Evolutionary conservation across 2,329 filamentous ascomycete genomes (phyloP).

Genomic region (Colletotrichum sp.): DNA sequence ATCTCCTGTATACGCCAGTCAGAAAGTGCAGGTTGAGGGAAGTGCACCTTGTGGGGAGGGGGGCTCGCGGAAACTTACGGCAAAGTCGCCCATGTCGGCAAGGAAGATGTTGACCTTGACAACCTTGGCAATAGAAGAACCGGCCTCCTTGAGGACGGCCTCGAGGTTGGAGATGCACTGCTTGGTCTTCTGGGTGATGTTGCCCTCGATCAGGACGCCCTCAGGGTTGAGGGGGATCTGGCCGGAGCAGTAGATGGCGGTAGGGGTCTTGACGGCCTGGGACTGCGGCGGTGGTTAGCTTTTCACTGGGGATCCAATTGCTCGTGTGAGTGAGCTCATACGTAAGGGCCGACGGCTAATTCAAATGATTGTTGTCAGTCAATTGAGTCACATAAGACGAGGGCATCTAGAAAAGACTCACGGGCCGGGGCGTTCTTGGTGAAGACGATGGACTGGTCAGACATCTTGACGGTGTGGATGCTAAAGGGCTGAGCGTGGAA

Average conservation of each 20-base stretch:
- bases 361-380: not conserved
- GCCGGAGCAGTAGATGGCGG: conserved; percentile 71
- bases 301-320: not conserved
- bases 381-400: not conserved
- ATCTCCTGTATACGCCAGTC: conserved; percentile 58
- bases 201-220: conserved; percentile 61
- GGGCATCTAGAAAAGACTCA: conserved; percentile 39
- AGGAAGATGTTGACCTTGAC: conserved; percentile 95
- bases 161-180: conserved; percentile 78
- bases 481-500: not conserved
- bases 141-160: conserved; percentile 82
- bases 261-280: conserved; percentile 70
- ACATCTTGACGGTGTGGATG: conserved; percentile 20
- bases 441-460: conserved; percentile 51
- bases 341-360: conserved; percentile 67
- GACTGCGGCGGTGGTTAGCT: conserved; percentile 47
- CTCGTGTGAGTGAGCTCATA: conserved; percentile 39
- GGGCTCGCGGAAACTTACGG: conserved; percentile 42
- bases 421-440: conserved; percentile 65
- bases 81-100: conserved; percentile 89
- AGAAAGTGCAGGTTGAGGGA: not conserved
- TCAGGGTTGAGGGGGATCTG: conserved; percentile 73
- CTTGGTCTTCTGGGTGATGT: conserved; percentile 67
- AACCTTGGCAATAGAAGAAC: conserved; percentile 77
- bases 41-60: not conserved